phyloP scores from a whole-genome alignment of 805 yeast genomes.

The Scheffersomyces stipitis region DNA sequence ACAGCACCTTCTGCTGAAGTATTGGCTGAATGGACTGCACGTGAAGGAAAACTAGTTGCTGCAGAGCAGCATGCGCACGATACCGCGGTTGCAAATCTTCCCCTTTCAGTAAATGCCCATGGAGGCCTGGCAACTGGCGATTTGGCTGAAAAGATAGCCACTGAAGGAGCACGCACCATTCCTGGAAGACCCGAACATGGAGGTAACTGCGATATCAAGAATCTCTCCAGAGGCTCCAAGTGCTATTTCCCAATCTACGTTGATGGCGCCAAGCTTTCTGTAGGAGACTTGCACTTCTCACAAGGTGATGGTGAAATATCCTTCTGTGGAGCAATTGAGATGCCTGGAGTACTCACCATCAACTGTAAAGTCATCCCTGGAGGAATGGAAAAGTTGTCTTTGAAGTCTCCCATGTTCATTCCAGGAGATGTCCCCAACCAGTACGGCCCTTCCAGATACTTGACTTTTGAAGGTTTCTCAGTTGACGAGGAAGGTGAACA shows the following conservation, averaged over 20 bases:
- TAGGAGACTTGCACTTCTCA: constrained; percentile 52
- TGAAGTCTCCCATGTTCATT: constrained; percentile 47
- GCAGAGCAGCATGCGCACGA: constrained; percentile 28
- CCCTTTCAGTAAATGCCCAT: constrained; percentile 33
- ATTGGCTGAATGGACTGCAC: constrained; percentile 43
- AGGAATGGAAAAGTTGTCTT: constrained; percentile 40
- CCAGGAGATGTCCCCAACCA: constrained; percentile 51
- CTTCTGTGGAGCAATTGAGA: constrained; percentile 55
- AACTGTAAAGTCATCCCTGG: constrained; percentile 40
- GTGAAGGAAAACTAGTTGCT: constrained; percentile 39
- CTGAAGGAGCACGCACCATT: constrained; percentile 51
- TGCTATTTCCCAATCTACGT: constrained; percentile 49
- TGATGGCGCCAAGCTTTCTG: constrained; percentile 46
- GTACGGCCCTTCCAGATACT: constrained; percentile 48
- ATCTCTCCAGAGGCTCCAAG: constrained; percentile 49
- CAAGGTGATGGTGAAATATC: constrained; percentile 57
- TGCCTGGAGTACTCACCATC: constrained; percentile 49
- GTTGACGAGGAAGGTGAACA: constrained; percentile 51
- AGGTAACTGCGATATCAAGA: constrained; percentile 55
- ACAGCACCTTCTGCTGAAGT: constrained; percentile 48
- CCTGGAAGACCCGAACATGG: constrained; percentile 57
- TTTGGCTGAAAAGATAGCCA: constrained; percentile 26
- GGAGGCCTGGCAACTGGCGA: constrained; percentile 39
- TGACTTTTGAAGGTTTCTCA: constrained; percentile 54
- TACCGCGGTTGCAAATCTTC: constrained; percentile 44